Base-by-base conservation (phyloP, 495 filamentous ascomycete genomes). In the Hyphodiscus hymeniophilus region DNA sequence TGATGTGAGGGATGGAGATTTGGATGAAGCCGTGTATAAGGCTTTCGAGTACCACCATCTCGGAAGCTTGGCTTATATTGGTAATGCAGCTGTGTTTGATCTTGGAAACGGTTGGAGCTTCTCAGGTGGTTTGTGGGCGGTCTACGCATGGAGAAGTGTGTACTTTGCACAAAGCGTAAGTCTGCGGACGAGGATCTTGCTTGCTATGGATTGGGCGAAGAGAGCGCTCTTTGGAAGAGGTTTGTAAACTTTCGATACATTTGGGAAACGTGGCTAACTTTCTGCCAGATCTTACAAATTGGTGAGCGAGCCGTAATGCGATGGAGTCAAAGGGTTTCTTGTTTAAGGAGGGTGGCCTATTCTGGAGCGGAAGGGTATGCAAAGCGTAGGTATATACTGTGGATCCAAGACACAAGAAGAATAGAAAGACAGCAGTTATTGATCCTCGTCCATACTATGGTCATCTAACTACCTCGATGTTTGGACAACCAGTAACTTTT, bases 151-250 rank as follows among this genome's bases (percentile, higher is more conserved):
- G 94, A 70, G 90, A 36, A 91, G 88, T 56, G 82, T 96, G 26
- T 99, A 99, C 67, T 97, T 99, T 66, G 89, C 94, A 16, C 87
- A 99, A 75, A 95, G 89, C 65, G 94, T 99, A 34, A 95, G 89
- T 62, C 74, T 95, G 40, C 69, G 94, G 60, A 99, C 94, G 35
- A 74, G 92, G 46, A 73, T 88, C 54, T 65, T 99, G 64, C 67
- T 99, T 71, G 89, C 89, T 0, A 97, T 99, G 94, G 94, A 99
- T 67, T 99, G 94, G 94, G 80, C 74, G 8, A 99, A 97, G 79
- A 76, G 94, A 64, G 84, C 87, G 12, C 62, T 99, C 15, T 99
- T 99, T 69, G 94, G 94, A 57, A 78, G 94, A 81, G 92, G 91
- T 95, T 66, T 74, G 83, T 69, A 50, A 45, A 7, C 30, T 32